phyloP scores from a whole-genome alignment of 1,139 yeast genomes.

The Hanseniaspora gamundiae region DNA sequence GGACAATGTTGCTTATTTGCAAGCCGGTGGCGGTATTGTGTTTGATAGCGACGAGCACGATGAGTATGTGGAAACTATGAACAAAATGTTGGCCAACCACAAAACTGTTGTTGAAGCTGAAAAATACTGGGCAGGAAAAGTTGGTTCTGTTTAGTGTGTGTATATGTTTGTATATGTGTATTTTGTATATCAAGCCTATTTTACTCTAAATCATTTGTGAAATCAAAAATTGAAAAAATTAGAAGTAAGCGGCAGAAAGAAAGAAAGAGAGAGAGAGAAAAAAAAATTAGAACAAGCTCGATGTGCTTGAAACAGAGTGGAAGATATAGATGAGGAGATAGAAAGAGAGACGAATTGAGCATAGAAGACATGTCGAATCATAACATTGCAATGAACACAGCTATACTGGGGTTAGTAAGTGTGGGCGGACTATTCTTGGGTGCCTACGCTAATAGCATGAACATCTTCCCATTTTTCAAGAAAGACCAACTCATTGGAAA shows the following conservation, averaged over 20 bases:
- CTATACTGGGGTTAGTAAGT: conserved; percentile 3
- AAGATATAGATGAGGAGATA: too few relatives aligned
- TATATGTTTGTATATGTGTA: too few relatives aligned
- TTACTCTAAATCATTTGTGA: too few relatives aligned
- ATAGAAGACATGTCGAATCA: background rate
- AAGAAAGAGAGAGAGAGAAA: too few relatives aligned
- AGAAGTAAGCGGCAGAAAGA: too few relatives aligned
- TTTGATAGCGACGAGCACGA: conserved; percentile 90
- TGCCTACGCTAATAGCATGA: background rate
- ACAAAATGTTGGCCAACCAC: conserved; percentile 91
- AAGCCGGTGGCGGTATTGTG: conserved; percentile 98
- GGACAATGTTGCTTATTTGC: conserved; percentile 81
- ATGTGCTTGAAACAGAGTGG: too few relatives aligned
- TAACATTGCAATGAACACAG: background rate
- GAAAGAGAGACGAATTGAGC: background rate
- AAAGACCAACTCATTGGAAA: too few relatives aligned
- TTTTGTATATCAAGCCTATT: too few relatives aligned
- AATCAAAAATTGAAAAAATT: too few relatives aligned
- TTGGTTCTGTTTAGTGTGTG: conserved; percentile 13
- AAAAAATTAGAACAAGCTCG: too few relatives aligned
- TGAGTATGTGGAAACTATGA: conserved; percentile 91
- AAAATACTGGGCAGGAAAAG: conserved; percentile 45
- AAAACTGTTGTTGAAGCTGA: conserved; percentile 87
- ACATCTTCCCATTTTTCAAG: background rate
- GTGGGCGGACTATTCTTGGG: conserved; percentile 4